Evolutionary conservation across 1,284 basidiomycete genomes (phyloP).

Genomic region (Rhizoctonia solani): DNA sequence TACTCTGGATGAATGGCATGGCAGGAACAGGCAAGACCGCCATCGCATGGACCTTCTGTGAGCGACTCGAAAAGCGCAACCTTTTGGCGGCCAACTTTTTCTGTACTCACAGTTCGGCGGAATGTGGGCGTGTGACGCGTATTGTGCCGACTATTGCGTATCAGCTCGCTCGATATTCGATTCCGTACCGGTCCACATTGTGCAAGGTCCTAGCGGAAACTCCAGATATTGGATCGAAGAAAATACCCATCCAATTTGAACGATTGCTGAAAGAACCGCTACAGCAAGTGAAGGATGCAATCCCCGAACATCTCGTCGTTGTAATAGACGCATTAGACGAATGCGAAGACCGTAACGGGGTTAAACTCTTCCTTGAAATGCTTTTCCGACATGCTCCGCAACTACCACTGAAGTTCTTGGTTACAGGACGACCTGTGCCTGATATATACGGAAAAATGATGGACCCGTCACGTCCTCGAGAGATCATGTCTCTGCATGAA

Average conservation of each 20-base stretch:
- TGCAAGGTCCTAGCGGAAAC: slow-evolving; percentile 1
- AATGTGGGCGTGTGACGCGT: slow-evolving; percentile 39
- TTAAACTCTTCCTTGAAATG: slow-evolving; percentile 38
- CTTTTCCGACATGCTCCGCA: slow-evolving; percentile 41
- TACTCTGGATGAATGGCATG: slow-evolving; percentile 43
- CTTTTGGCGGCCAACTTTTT: slow-evolving; percentile 43
- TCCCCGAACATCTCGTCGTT: neutral
- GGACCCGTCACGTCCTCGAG: neutral
- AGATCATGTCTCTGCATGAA: neutral
- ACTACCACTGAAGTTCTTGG: slow-evolving; percentile 42
- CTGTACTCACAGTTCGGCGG: slow-evolving; percentile 42
- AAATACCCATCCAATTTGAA: slow-evolving; percentile 39
- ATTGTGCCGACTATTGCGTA: slow-evolving; percentile 40
- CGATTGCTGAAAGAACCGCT: slow-evolving; percentile 37
- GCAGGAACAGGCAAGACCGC: slow-evolving; percentile 44
- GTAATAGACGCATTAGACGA: slow-evolving; percentile 46
- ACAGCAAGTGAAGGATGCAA: neutral
- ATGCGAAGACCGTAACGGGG: slow-evolving; percentile 39
- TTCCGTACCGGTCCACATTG: neutral
- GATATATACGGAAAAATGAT: neutral
- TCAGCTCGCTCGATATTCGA: slow-evolving; percentile 40
- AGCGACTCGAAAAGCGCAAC: slow-evolving; percentile 30
- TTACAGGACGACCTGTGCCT: slow-evolving; percentile 44
- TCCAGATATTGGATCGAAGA: slow-evolving; percentile 39
- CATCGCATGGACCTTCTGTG: slow-evolving; percentile 40